Evolutionary conservation across 805 yeast species (phyloP).

Genomic region (Starmerella potacharoeniae): DNA sequence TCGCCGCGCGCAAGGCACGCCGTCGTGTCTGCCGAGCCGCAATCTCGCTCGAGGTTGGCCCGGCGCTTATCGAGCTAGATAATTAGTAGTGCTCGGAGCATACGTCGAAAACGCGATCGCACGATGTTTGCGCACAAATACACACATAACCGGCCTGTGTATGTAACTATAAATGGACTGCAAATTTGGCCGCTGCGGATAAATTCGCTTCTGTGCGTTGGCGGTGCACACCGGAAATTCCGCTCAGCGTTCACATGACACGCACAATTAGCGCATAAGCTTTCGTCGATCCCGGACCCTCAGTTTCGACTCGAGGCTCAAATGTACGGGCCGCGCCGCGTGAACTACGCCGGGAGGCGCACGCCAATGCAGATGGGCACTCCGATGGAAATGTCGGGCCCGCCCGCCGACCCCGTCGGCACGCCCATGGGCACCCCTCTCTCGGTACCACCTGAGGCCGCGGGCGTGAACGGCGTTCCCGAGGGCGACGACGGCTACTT

Average conservation of each 20-base stretch:
- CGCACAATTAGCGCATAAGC: conserved; percentile 1
- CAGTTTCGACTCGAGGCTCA: conserved; percentile 1
- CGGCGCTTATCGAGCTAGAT: no score
- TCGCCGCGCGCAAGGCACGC: no score
- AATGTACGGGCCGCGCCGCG: conserved; percentile 16
- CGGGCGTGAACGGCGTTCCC: background rate
- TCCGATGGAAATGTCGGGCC: conserved; percentile 5
- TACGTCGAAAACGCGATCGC: no score
- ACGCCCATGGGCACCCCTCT: conserved; percentile 10
- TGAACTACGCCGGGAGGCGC: conserved; percentile 4
- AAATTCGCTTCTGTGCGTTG: background rate
- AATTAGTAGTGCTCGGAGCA: no score
- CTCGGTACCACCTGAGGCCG: conserved; percentile 1
- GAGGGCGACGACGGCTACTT: conserved; percentile 6
- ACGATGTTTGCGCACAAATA: no score
- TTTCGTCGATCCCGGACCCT: background rate
- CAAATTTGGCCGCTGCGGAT: background rate
- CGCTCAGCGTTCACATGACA: conserved; percentile 1
- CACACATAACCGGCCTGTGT: no score
- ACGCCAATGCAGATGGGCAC: conserved; percentile 7
- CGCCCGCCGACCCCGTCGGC: background rate
- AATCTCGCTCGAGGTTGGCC: no score
- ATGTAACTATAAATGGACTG: no score
- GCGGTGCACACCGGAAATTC: background rate
- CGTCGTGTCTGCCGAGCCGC: no score